Base-by-base conservation (phyloP, 1,139 yeast species). In the Pneumocystis wakefieldiae region DNA sequence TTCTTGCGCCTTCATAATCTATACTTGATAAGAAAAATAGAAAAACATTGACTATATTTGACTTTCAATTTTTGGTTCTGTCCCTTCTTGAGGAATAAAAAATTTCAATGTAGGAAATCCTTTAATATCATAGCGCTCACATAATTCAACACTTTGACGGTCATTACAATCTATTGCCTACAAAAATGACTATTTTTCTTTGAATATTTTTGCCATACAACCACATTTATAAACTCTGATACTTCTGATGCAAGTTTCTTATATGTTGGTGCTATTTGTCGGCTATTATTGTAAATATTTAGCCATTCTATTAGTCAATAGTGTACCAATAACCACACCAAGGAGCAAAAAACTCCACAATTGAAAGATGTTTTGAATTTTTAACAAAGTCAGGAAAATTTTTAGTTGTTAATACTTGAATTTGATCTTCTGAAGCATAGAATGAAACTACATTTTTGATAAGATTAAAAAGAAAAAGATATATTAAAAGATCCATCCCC, bases 321-420 rank as follows among this genome's bases (percentile, higher is more conserved):
- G 28, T 29, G 24, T 15, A 48, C 55, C 55, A 91, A 80, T 91
- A 97, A 63, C 97, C 97, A 80, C 98, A 91, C 98, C 98, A 92
- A 76, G 96, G 96, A 64, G 97, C 97, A 73, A 87, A 91, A 78
- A 87, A 91, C 78, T 91, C 89, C 69, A 92, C 92, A 68, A 92
- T 79, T 63, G 91, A 90, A 74, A 91, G 96, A 80, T 87, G 88
- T 65, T 80, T 75, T 62, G 78, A 76, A 72, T 88, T 90, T 53
- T 78, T 76, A 67, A 87, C 80, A 67, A 88, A 76, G 37, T 81
- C 81, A 59, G 85, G 85, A 76, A 88, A 92, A 74, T 84, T 88
- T 77, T 83, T 83, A 4, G 1, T 10, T 2, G 24, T 48, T 12
- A 48, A 17, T 24, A 48, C 4, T 48, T 48, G 14, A 4, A 48